A percentile compares a stretch with the other conserved stretches of the same genome.
These are phyloP conservation scores for Pulveroboletus sp. DNA, from an alignment of 768 basidiomycete species.

Conservation along the genomic window DNA sequence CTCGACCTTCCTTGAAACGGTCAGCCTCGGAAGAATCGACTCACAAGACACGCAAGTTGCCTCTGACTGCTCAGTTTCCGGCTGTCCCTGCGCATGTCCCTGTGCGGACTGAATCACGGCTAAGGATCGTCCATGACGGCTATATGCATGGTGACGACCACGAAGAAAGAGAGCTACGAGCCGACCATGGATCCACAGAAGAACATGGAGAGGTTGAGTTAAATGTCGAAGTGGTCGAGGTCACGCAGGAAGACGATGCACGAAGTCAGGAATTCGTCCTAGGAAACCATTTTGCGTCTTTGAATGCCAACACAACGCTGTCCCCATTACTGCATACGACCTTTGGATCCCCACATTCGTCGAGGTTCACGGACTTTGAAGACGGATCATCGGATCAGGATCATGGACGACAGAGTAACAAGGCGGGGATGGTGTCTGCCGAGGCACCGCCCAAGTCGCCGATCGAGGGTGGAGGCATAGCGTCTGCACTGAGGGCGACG, in stretches of 20 bases:
- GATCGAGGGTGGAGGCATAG: constrained; percentile 13
- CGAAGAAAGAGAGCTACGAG: constrained; percentile 15
- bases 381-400: constrained; percentile 28
- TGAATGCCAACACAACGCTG: constrained; percentile 9
- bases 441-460: constrained; percentile 15
- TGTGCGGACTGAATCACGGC: constrained; percentile 29
- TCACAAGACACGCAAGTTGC: constrained; percentile 14
- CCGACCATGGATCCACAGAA: constrained; percentile 21
- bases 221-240: constrained; percentile 16
- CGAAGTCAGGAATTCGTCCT: constrained; percentile 10
- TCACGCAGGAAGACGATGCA: constrained; percentile 8
- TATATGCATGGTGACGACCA: constrained; percentile 20
- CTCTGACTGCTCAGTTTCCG: constrained; percentile 30
- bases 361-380: constrained; percentile 28
- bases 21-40: constrained; percentile 24
- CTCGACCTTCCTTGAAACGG: constrained; percentile 21
- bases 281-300: neutral
- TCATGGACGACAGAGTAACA: constrained; percentile 14
- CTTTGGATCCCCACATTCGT: constrained; percentile 40
- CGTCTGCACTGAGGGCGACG: constrained; percentile 16
- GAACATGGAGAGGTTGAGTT: neutral
- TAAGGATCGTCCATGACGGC: constrained; percentile 29
- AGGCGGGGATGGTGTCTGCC: constrained; percentile 11
- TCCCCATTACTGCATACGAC: constrained; percentile 42
- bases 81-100: constrained; percentile 31